Evolutionary conservation across 306 rosid species (phyloP).

Genomic region (Canavalia gladiata): DNA sequence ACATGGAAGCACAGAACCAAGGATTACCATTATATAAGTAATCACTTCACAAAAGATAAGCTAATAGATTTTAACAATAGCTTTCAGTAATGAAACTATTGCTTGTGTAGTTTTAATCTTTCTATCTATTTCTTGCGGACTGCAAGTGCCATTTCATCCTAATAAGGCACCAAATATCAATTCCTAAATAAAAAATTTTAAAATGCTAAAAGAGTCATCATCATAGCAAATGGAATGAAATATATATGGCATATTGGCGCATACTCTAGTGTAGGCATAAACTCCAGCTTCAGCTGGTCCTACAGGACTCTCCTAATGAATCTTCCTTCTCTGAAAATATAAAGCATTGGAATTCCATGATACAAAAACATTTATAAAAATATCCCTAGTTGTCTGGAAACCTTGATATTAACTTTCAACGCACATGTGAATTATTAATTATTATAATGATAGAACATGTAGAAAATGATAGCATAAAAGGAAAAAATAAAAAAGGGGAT

Average conservation of each 20-base stretch:
- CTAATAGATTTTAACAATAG: background rate
- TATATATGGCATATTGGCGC: conserved; percentile 9
- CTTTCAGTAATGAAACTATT: background rate
- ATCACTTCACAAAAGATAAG: background rate
- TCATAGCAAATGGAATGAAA: background rate
- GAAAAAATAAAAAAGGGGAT: background rate
- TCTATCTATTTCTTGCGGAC: background rate
- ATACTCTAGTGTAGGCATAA: conserved; percentile 84
- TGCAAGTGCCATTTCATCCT: conserved; percentile 21
- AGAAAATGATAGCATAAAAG: background rate
- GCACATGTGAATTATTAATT: background rate
- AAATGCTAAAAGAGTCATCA: background rate
- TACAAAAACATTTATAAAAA: background rate
- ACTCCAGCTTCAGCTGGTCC: conserved; percentile 89
- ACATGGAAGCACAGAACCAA: background rate
- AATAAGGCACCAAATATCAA: no score
- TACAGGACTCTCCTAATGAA: conserved; percentile 85
- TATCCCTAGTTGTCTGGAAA: background rate
- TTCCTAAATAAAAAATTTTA: conserved; percentile 8
- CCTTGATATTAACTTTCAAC: no score
- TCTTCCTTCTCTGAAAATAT: conserved; percentile 82
- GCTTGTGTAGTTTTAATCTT: background rate
- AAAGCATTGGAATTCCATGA: conserved; percentile 88
- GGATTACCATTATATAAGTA: background rate
- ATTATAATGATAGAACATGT: background rate